Evolutionary conservation across 352 stramenopile species (phyloP).

Genomic region (Pythium phragmiticola): DNA sequence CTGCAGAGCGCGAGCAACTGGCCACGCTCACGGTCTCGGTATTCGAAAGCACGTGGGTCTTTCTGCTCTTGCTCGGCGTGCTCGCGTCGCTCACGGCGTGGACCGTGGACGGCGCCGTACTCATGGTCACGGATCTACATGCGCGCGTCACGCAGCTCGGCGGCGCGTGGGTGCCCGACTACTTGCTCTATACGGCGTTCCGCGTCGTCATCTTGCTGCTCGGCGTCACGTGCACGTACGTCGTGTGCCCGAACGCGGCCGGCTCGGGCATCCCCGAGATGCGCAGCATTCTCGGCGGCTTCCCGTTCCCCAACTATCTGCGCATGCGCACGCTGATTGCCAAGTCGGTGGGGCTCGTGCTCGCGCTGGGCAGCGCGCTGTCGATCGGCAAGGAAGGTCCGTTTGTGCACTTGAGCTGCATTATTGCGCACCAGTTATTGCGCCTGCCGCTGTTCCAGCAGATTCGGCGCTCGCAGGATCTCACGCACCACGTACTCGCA

Average conservation of each 20-base stretch:
- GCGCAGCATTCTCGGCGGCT: slow-evolving; percentile 72
- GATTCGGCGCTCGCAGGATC: slow-evolving; percentile 51
- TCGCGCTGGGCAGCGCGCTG: slow-evolving; percentile 63
- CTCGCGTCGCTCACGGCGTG: slow-evolving; percentile 60
- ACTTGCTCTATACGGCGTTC: slow-evolving; percentile 62
- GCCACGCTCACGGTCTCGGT: slow-evolving; percentile 43
- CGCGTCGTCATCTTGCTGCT: slow-evolving; percentile 61
- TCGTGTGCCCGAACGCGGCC: slow-evolving; percentile 59
- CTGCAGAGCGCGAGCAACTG: slow-evolving; percentile 54
- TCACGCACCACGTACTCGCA: slow-evolving; percentile 69
- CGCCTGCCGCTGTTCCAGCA: slow-evolving; percentile 57
- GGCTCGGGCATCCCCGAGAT: slow-evolving; percentile 81
- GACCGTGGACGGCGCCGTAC: slow-evolving; percentile 60
- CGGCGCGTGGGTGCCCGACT: slow-evolving; percentile 48
- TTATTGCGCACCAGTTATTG: slow-evolving; percentile 69
- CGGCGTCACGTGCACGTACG: slow-evolving; percentile 53
- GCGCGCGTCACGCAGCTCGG: slow-evolving; percentile 42
- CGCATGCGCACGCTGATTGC: slow-evolving; percentile 52
- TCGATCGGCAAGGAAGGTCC: slow-evolving; percentile 80
- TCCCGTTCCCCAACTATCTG: slow-evolving; percentile 68
- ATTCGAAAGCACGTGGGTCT: slow-evolving; percentile 75
- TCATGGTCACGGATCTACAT: slow-evolving; percentile 42
- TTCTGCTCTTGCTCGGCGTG: slow-evolving; percentile 58
- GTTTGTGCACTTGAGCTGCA: slow-evolving; percentile 77
- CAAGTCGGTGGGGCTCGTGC: slow-evolving; percentile 65